These are phyloP conservation scores for Beauveria bassiana DNA, from an alignment of 2,329 filamentous ascomycete species.

Conservation along the genomic window DNA sequence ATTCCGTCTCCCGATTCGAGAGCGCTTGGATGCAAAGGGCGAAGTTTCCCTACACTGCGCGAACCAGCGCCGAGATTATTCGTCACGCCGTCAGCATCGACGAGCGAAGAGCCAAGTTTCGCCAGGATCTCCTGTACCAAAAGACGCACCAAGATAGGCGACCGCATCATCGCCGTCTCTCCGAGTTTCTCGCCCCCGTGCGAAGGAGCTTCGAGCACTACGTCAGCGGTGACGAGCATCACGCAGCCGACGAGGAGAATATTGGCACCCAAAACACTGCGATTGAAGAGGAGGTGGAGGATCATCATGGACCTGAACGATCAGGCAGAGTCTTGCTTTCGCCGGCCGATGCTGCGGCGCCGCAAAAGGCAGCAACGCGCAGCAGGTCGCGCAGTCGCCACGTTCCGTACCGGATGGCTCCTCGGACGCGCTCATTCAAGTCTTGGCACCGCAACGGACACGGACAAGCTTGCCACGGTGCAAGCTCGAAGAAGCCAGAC, in stretches of 20 bases:
- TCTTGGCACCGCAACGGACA: neutral
- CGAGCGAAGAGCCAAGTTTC: conserved; percentile 63
- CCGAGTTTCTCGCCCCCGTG: conserved; percentile 15
- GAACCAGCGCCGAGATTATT: conserved; percentile 52
- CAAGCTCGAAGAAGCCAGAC: conserved; percentile 12
- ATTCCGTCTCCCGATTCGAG: conserved; percentile 72
- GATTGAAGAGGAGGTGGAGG: neutral
- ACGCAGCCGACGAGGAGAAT: neutral
- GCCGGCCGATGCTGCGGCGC: conserved; percentile 10
- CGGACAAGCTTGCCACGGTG: neutral
- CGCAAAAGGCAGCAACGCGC: neutral
- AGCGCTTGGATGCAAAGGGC: conserved; percentile 68
- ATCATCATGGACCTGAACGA: neutral
- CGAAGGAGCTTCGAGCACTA: conserved; percentile 14
- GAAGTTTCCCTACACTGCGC: conserved; percentile 63
- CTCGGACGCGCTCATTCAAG: conserved; percentile 15
- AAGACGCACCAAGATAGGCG: conserved; percentile 14
- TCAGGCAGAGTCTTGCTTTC: neutral
- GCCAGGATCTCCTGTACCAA: conserved; percentile 61
- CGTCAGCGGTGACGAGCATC: neutral
- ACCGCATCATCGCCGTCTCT: conserved; percentile 18
- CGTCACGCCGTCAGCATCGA: conserved; percentile 65
- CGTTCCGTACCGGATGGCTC: conserved; percentile 34
- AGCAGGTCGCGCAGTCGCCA: conserved; percentile 18
- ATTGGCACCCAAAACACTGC: neutral